phyloP scores from a whole-genome alignment of 305 asterid species.

The Withania somnifera region DNA sequence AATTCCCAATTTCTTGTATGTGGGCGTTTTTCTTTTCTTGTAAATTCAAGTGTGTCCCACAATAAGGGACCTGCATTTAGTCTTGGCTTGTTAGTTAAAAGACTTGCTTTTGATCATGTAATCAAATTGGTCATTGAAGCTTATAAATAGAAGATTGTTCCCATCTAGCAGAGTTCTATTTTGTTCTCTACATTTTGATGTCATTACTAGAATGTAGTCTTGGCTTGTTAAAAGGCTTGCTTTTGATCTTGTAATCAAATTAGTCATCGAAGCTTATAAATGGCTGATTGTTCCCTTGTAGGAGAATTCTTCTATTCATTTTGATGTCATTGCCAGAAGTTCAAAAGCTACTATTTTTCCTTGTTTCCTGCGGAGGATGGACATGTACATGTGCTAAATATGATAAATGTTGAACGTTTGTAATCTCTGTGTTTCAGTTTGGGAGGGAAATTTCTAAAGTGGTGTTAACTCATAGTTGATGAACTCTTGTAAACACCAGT shows the following conservation, averaged over 20 bases:
- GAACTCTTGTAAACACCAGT: neutral
- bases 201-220: neutral
- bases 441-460: neutral
- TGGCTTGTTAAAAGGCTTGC: neutral
- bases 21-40: neutral
- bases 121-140: neutral
- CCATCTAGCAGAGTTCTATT: neutral
- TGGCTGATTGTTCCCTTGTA: neutral
- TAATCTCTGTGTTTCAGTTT: neutral
- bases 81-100: too few relatives aligned
- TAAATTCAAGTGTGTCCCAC: neutral
- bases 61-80: neutral
- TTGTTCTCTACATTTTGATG: neutral
- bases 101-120: neutral
- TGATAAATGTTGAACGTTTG: neutral
- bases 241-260: neutral
- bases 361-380: neutral
- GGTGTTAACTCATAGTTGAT: neutral
- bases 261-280: neutral
- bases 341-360: neutral
- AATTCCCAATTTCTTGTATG: neutral
- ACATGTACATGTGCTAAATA: neutral
- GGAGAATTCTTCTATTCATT: neutral
- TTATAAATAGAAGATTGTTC: neutral
- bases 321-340: neutral